Conservation (phyloP, 73 alveolate genomes). For the Paramecium tetraurelia region DNA sequence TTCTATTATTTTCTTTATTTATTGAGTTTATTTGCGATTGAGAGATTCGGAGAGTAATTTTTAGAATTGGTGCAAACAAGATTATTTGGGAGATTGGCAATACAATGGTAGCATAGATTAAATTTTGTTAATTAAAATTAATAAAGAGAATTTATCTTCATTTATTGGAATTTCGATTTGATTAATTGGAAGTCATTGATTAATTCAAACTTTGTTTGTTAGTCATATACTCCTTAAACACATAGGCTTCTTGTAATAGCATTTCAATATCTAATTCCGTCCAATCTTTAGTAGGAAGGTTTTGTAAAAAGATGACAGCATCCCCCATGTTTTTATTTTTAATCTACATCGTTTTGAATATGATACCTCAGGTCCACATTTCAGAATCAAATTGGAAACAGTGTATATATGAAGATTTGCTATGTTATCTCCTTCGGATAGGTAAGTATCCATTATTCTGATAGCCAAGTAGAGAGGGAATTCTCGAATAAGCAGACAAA, state of each 20-base stretch:
- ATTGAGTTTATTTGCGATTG: background rate
- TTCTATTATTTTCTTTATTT: background rate
- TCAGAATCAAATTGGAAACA: slow-evolving; percentile 32
- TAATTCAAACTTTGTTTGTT: background rate
- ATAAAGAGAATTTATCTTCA: slow-evolving; percentile 5
- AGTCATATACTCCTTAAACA: background rate
- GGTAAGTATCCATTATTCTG: slow-evolving; percentile 57
- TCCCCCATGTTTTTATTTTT: slow-evolving; percentile 23
- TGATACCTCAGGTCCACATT: slow-evolving; percentile 44
- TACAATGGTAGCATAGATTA: background rate
- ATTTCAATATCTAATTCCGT: slow-evolving; percentile 17
- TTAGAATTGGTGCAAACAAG: background rate
- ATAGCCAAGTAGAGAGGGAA: slow-evolving; percentile 44
- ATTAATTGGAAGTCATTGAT: background rate
- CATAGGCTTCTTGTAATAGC: slow-evolving; percentile 37
- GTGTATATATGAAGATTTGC: slow-evolving; percentile 39
- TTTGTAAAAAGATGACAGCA: slow-evolving; percentile 28
- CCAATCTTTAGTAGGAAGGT: slow-evolving; percentile 43
- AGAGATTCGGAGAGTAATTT: background rate
- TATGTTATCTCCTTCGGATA: slow-evolving; percentile 47
- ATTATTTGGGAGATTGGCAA: background rate
- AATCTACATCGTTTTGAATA: background rate
- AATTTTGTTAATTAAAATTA: background rate
- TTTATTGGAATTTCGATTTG: background rate
- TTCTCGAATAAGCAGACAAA: slow-evolving; percentile 43